Conservation (phyloP, 176 grass and related monocot genomes). For the Pontederia crassipes region DNA sequence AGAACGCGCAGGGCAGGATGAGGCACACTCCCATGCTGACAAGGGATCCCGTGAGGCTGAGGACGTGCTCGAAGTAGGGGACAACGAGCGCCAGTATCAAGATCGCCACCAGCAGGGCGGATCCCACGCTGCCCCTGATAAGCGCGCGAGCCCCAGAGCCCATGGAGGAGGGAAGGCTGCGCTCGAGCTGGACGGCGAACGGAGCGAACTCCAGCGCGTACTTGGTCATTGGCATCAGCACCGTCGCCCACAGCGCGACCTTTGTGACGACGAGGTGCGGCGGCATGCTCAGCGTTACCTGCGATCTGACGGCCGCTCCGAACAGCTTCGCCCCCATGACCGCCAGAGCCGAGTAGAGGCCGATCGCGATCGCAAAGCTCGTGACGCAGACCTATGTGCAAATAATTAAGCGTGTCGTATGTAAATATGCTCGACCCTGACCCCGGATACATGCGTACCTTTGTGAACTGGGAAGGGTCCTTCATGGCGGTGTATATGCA, state of each 20-base stretch:
- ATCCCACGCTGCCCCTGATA: conserved; percentile 36
- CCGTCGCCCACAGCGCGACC: conserved; percentile 66
- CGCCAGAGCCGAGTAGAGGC: conserved; percentile 44
- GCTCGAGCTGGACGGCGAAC: conserved; percentile 54
- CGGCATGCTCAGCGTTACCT: conserved; percentile 83
- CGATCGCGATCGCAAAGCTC: conserved; percentile 53
- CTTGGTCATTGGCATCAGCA: conserved; percentile 75
- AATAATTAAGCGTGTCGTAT: neutral
- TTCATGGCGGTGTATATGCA: conserved; percentile 75
- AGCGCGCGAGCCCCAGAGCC: conserved; percentile 19
- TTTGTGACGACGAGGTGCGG: conserved; percentile 31
- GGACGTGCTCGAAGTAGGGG: conserved; percentile 67
- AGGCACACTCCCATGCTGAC: conserved; percentile 48
- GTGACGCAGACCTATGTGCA: conserved; percentile 35
- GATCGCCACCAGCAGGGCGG: conserved; percentile 42
- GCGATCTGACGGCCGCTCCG: conserved; percentile 45
- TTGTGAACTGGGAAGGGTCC: conserved; percentile 56
- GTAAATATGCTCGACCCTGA: too few relatives aligned
- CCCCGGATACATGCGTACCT: conserved; percentile 11
- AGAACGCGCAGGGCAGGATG: conserved; percentile 57
- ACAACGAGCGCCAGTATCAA: conserved; percentile 44
- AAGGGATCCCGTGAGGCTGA: conserved; percentile 67
- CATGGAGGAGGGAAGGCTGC: conserved; percentile 28
- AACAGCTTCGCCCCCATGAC: conserved; percentile 58
- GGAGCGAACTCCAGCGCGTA: conserved; percentile 84